These are phyloP conservation scores for Poa pratensis DNA, from an alignment of 176 grass and related monocot species.

Conservation along the genomic window DNA sequence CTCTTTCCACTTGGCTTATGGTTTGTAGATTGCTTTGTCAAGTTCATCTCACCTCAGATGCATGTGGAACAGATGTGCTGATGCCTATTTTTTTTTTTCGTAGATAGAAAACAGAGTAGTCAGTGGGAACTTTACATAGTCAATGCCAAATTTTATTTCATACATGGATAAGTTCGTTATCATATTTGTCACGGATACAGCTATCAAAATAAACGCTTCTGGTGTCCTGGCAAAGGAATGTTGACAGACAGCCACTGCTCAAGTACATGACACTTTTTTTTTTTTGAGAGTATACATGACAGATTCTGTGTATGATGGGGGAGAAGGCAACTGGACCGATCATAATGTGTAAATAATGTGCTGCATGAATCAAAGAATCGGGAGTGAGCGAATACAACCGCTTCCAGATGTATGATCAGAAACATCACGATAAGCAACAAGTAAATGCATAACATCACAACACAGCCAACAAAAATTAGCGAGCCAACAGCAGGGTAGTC, in stretches of 20 bases:
- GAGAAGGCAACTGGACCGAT: neutral
- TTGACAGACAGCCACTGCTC: neutral
- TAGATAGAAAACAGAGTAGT: constrained; percentile 30
- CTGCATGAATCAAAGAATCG: neutral
- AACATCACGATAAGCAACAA: neutral
- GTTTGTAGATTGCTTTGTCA: too few relatives aligned
- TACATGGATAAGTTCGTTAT: neutral
- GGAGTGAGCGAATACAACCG: neutral
- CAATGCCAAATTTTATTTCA: neutral
- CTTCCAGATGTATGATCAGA: neutral
- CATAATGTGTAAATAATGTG: neutral
- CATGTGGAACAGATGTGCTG: neutral
- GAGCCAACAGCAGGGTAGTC: constrained; percentile 22
- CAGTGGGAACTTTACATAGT: neutral
- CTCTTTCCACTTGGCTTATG: too few relatives aligned
- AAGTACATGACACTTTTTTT: too few relatives aligned
- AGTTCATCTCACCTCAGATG: neutral
- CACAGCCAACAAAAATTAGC: neutral
- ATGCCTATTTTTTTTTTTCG: neutral
- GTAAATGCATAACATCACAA: neutral
- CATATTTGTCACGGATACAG: too few relatives aligned
- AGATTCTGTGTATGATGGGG: too few relatives aligned
- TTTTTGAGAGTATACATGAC: neutral
- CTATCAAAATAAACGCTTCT: neutral
- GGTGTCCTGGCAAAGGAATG: neutral